phyloP scores from a whole-genome alignment of 371 early-diverging fungal genomes.

The Mucor mucedo region DNA sequence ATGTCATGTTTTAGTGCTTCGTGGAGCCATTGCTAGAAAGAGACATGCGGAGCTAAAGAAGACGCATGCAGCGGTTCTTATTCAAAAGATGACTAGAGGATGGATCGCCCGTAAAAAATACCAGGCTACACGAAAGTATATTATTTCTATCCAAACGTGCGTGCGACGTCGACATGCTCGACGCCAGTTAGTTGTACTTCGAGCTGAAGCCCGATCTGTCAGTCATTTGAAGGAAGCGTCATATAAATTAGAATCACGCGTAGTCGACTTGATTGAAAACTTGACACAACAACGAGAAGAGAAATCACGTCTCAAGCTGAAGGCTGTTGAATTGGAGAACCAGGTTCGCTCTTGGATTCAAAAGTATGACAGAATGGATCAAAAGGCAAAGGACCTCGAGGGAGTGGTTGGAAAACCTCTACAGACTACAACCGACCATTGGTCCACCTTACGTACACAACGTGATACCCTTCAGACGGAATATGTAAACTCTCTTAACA shows the following conservation, averaged over 20 bases:
- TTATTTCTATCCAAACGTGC: conserved; percentile 84
- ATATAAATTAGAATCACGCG: conserved; percentile 91
- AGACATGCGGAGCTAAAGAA: conserved; percentile 54
- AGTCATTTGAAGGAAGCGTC: conserved; percentile 94
- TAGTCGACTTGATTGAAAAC: conserved; percentile 87
- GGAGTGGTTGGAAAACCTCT: conserved; percentile 53
- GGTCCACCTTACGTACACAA: conserved; percentile 58
- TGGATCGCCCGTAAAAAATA: conserved; percentile 67
- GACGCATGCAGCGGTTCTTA: conserved; percentile 70
- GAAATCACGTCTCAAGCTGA: conserved; percentile 62
- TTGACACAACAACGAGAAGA: conserved; percentile 78
- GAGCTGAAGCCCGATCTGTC: conserved; percentile 88
- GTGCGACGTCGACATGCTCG: conserved; percentile 79
- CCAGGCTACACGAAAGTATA: conserved; percentile 51
- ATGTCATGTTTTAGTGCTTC: conserved; percentile 28
- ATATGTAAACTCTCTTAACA: conserved; percentile 50
- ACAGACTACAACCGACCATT: conserved; percentile 43
- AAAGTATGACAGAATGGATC: conserved; percentile 64
- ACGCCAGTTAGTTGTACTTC: conserved; percentile 66
- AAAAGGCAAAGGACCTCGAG: conserved; percentile 58
- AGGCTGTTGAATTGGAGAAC: conserved; percentile 64
- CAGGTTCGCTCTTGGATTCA: conserved; percentile 77
- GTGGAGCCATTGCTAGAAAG: conserved; percentile 64
- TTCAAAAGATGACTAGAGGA: conserved; percentile 74
- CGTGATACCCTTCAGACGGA: conserved; percentile 51